A percentile compares a stretch with the other conserved stretches of the same genome.
Conservation (phyloP, 2,329 filamentous ascomycete species). For the Sodiomyces alkalinus region DNA sequence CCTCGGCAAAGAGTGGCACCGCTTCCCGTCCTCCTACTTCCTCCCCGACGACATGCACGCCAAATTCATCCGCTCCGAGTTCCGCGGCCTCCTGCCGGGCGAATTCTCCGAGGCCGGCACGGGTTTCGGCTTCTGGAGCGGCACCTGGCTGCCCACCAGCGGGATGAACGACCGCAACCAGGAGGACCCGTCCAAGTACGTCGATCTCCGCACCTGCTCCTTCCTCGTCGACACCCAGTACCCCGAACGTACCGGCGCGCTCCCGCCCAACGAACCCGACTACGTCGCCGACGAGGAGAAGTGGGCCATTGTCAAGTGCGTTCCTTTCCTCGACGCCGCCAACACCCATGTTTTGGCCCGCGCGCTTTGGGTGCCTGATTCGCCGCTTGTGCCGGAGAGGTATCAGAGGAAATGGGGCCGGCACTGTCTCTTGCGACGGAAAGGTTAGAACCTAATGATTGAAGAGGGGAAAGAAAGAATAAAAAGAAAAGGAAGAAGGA, state of each 20-base stretch:
- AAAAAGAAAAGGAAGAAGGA: no score
- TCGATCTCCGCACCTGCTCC: constrained; percentile 56
- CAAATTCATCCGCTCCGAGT: constrained; percentile 85
- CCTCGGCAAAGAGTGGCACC: constrained; percentile 95
- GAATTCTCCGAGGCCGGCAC: constrained; percentile 66
- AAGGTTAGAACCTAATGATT: no score
- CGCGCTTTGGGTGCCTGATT: constrained; percentile 67
- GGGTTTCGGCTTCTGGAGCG: constrained; percentile 60
- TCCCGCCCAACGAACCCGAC: constrained; percentile 61
- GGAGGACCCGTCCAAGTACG: constrained; percentile 80
- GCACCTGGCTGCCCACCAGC: constrained; percentile 66
- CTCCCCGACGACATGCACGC: constrained; percentile 69
- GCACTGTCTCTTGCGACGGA: constrained; percentile 68
- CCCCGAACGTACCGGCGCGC: constrained; percentile 30
- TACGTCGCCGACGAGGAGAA: constrained; percentile 57
- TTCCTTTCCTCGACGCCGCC: constrained; percentile 65
- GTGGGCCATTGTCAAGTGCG: constrained; percentile 67
- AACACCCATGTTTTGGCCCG: constrained; percentile 60
- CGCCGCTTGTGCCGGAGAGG: constrained; percentile 50
- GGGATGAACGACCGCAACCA: constrained; percentile 89
- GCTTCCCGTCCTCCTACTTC: constrained; percentile 87
- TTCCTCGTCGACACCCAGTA: constrained; percentile 85
- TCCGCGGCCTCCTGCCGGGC: constrained; percentile 75
- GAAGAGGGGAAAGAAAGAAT: no score
- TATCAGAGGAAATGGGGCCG: constrained; percentile 68